phyloP scores from a whole-genome alignment of 2,329 filamentous ascomycete species.

The Elsinoe australis region DNA sequence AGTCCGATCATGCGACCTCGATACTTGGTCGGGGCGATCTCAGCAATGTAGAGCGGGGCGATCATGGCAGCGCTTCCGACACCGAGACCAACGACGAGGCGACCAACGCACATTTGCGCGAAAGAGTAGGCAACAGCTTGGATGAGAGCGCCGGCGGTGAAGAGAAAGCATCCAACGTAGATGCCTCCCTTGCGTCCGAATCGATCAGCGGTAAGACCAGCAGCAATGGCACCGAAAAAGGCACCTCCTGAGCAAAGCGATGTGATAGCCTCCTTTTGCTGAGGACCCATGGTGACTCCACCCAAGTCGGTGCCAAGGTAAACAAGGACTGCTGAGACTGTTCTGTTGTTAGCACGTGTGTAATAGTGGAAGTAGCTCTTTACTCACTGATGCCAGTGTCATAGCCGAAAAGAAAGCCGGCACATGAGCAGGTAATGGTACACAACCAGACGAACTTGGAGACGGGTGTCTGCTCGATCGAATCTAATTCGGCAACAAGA shows the following conservation, averaged over 20 bases:
- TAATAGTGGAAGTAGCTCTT: too few species aligned
- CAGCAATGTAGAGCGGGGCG: slow-evolving; percentile 41
- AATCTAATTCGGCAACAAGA: slow-evolving; percentile 19
- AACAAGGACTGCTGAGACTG: slow-evolving; percentile 40
- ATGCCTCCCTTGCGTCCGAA: slow-evolving; percentile 38
- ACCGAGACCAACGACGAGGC: slow-evolving; percentile 44
- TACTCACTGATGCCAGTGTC: slow-evolving; percentile 41
- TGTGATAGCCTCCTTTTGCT: slow-evolving; percentile 46
- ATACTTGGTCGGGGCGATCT: slow-evolving; percentile 44
- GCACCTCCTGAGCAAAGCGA: slow-evolving; percentile 45
- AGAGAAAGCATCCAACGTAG: slow-evolving; percentile 37
- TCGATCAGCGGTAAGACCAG: slow-evolving; percentile 30
- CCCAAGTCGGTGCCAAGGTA: slow-evolving; percentile 36
- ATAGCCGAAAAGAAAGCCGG: slow-evolving; percentile 36
- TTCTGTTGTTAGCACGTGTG: too few species aligned
- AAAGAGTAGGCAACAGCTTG: slow-evolving; percentile 29
- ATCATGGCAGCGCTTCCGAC: slow-evolving; percentile 44
- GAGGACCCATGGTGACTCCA: slow-evolving; percentile 31
- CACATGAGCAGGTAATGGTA: slow-evolving; percentile 32
- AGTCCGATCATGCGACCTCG: slow-evolving; percentile 44
- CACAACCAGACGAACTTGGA: slow-evolving; percentile 29
- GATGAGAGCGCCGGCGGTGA: slow-evolving; percentile 32
- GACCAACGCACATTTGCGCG: slow-evolving; percentile 40
- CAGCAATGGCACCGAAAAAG: slow-evolving; percentile 37
- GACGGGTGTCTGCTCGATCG: slow-evolving; percentile 23